Base-by-base conservation (phyloP, 2,329 filamentous ascomycete species). In the Sporothrix pallida region DNA sequence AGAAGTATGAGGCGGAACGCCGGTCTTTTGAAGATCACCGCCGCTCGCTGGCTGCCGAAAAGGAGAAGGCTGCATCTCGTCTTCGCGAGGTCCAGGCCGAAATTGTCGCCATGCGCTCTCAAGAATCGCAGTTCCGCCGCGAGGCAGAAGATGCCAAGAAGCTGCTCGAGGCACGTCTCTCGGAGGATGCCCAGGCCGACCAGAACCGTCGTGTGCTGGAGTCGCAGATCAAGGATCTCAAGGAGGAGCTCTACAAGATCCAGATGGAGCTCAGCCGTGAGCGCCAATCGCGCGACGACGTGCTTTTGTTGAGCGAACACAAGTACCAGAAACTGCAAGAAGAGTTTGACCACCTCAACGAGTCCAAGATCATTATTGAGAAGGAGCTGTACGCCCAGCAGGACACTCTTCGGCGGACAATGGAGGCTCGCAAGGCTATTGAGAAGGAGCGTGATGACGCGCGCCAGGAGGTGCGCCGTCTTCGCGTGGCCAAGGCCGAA, bases 341-440 rank as follows among this genome's bases (percentile, higher is more conserved):
- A 37, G 94, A 98, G 77, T 97, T 91, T 78, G 91, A 97, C 69
- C 89, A 90, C 48, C 86, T 98, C 48, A 97, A 97, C 78, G 94
- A 98, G 76, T 91, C 94, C 42, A 99, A 99, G 82, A 97, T 98
- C 78, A 97, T 91, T 65, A 97, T 99, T 76, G 95, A 99, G 82
- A 98, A 98, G 81, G 95, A 98, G 82, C 91, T 99, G 81, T 98
- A 98, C 80, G 92, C 93, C 5, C 95, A 98, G 80, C 95, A 98
- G 81, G 95, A 99, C 80, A 92, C 93, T 12, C 88, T 98, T 63
- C 90, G 96, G 52, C 90, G 95, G 72, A 93, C 94, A 12, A 93
- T 92, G 77, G 94, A 97, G 81, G 92, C 93, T 65, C 90, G 93
- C 46, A 87, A 90, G 5, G 89, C 90, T 5, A 93, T 93, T 0